Base-by-base conservation (phyloP, 2,329 filamentous ascomycete genomes). In the Arachnomyces sp. region DNA sequence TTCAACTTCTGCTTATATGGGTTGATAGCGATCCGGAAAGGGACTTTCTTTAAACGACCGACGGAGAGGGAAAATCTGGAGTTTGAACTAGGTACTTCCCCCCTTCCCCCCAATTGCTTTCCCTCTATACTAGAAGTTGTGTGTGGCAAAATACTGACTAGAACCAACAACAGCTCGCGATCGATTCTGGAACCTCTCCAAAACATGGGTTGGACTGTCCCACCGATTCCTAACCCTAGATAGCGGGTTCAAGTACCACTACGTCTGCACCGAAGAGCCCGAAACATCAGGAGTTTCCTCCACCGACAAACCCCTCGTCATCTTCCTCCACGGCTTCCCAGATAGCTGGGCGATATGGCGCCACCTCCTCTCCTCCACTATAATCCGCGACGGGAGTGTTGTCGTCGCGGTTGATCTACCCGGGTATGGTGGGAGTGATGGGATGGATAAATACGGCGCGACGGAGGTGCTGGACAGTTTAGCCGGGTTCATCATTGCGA, bases 271-370 rank as follows among this genome's bases (percentile, higher is more conserved):
- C 50, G 44, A 62, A 46, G 38, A 47, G 7, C 40, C 48, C 3
- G 42, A 45, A 33, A 45, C 57, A 55, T 39, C 31, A 11, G 44
- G 40, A 14, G 45, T 30, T 13, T 40, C 40, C 49, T 44, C 43
- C 39, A 28, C 46, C 15, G 44, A 47, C 8, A 63, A 57, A 38
- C 61, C 64, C 1, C 54, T 78, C 12, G 63, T 74, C 16, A 65
- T 78, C 31, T 73, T 78, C 48, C 59, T 78, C 13, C 75, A 79
- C 53, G 75, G 76, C 29, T 80, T 77, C 43, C 76, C 76, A 5
- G 75, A 80, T 49, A 76, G 73, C 41, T 77, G 66, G 57, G 63
- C 69, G 8, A 57, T 78, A 38, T 80, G 74, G 73, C 65, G 66
- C 34, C 59, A 69, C 37, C 55, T 75, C 16, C 56, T 78, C 14